Evolutionary conservation across 805 yeast genomes (phyloP).

Genomic region (Dipodascus albidus): DNA sequence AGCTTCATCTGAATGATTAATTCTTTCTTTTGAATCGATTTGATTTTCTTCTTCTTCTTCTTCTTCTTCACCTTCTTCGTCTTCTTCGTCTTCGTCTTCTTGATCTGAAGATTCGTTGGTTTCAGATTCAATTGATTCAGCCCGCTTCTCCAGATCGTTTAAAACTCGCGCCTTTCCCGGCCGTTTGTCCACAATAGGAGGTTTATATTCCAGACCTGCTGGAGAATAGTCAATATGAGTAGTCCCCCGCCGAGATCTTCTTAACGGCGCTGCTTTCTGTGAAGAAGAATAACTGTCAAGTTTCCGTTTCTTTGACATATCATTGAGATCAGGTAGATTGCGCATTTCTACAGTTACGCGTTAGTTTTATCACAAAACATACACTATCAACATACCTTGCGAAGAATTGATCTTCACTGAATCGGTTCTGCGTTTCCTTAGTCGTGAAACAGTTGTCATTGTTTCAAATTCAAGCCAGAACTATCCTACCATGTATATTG

Average conservation of each 20-base stretch:
- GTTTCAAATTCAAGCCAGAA: neutral
- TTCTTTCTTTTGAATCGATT: too few species aligned
- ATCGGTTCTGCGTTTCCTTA: neutral
- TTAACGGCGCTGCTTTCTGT: neutral
- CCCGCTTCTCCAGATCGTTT: too few species aligned
- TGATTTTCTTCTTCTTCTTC: too few species aligned
- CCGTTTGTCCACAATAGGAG: neutral
- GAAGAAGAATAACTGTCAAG: too few species aligned
- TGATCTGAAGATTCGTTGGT: neutral
- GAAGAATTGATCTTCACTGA: neutral
- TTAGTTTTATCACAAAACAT: neutral
- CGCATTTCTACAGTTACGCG: too few species aligned
- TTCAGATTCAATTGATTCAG: neutral
- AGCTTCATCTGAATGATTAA: too few species aligned
- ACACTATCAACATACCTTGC: neutral
- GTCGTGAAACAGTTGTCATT: neutral
- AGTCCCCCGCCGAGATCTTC: neutral
- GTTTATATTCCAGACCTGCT: neutral
- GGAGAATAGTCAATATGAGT: neutral
- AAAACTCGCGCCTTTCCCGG: neutral
- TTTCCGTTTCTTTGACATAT: too few species aligned
- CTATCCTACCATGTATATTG: neutral
- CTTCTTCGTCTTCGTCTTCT: neutral
- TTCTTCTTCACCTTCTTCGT: neutral
- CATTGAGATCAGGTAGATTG: too few species aligned